Evolutionary conservation across 805 yeast genomes (phyloP).

Genomic region (Nakazawaea sp.): DNA sequence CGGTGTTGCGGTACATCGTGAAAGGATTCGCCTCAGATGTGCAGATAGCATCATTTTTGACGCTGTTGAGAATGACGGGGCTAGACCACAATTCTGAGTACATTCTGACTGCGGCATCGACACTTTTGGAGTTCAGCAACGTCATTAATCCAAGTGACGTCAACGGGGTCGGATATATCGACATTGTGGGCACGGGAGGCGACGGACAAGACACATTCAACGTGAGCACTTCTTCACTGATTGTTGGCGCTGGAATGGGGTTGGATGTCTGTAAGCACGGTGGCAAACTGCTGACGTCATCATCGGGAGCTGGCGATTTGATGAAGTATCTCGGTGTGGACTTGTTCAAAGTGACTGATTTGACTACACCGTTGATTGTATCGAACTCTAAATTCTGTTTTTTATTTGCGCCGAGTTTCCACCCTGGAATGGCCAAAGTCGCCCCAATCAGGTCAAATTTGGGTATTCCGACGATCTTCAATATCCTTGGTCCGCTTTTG

Average conservation of each 20-base stretch:
- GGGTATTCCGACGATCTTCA: constrained; percentile 91
- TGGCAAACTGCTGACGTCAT: constrained; percentile 91
- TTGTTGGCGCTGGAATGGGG: constrained; percentile 87
- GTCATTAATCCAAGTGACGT: constrained; percentile 38
- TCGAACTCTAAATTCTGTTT: constrained; percentile 50
- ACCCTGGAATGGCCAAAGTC: constrained; percentile 82
- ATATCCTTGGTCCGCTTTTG: constrained; percentile 86
- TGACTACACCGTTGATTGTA: constrained; percentile 54
- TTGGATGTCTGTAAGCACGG: constrained; percentile 90
- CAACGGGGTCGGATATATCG: constrained; percentile 53
- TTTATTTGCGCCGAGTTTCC: constrained; percentile 91
- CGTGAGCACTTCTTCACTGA: constrained; percentile 91
- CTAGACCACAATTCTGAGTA: constrained; percentile 76
- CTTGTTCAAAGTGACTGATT: constrained; percentile 55
- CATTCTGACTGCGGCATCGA: constrained; percentile 80
- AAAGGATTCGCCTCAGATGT: constrained; percentile 56
- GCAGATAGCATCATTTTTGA: constrained; percentile 73
- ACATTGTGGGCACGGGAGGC: constrained; percentile 98
- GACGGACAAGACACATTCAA: constrained; percentile 97
- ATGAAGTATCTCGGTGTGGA: constrained; percentile 80
- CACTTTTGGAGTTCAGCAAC: constrained; percentile 61
- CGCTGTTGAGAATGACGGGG: constrained; percentile 66
- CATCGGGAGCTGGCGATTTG: constrained; percentile 92
- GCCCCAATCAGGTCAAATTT: constrained; percentile 69
- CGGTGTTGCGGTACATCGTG: constrained; percentile 57